These are phyloP conservation scores for Periconia sp. DNA, from an alignment of 2,329 filamentous ascomycete genomes.

Conservation along the genomic window DNA sequence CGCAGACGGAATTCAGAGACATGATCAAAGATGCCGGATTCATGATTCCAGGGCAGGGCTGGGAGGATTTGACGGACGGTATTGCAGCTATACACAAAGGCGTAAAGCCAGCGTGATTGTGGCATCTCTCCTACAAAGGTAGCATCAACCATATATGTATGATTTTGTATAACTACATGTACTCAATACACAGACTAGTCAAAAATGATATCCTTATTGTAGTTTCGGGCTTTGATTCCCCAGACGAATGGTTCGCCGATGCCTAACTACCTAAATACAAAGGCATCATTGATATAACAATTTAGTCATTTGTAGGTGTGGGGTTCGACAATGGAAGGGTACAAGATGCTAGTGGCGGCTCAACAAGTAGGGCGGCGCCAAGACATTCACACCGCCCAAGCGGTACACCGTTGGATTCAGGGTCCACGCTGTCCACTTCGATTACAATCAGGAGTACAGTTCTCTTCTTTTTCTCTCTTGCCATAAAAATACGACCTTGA, in stretches of 20 bases:
- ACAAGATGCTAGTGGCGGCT: neutral
- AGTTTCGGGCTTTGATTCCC: no score
- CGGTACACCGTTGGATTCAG: constrained; percentile 1
- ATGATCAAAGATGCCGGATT: constrained; percentile 89
- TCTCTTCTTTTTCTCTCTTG: neutral
- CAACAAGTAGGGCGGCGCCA: neutral
- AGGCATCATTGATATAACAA: no score
- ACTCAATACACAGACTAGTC: neutral
- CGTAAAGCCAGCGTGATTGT: constrained; percentile 66
- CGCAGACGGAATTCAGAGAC: constrained; percentile 76
- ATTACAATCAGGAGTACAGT: neutral
- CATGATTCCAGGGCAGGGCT: constrained; percentile 69
- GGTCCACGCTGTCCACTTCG: constrained; percentile 1
- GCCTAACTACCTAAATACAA: no score
- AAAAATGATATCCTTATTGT: no score
- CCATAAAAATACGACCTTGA: neutral
- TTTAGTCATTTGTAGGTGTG: no score
- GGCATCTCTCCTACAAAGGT: neutral
- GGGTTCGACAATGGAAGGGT: no score
- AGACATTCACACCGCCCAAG: constrained; percentile 1
- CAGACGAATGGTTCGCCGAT: no score
- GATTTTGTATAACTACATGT: neutral
- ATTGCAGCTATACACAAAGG: constrained; percentile 97
- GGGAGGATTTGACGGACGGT: constrained; percentile 87
- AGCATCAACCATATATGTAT: neutral